Conservation (phyloP, 2,329 filamentous ascomycete species). For the Penicillium sp. region DNA sequence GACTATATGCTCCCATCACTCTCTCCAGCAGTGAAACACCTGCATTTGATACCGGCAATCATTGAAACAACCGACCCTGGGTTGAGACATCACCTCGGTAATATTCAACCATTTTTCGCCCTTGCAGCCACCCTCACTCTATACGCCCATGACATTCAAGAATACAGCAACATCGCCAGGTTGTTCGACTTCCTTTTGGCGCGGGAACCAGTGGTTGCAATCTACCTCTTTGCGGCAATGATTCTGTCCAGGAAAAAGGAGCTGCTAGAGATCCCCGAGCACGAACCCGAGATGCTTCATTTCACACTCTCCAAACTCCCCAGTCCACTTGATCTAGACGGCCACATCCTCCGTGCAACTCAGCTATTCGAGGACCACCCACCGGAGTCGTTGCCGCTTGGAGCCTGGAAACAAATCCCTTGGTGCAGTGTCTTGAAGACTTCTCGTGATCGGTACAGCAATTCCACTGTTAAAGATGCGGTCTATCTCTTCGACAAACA, state of each 20-base stretch:
- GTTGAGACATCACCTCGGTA: slow-evolving; percentile 73
- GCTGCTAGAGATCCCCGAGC: slow-evolving; percentile 76
- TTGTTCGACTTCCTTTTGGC: slow-evolving; percentile 92
- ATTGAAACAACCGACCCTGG: slow-evolving; percentile 70
- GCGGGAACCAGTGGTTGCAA: slow-evolving; percentile 78
- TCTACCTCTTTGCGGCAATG: slow-evolving; percentile 92
- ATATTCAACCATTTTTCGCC: slow-evolving; percentile 85
- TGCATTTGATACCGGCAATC: slow-evolving; percentile 84
- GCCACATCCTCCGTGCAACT: slow-evolving; percentile 67
- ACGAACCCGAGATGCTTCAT: slow-evolving; percentile 92
- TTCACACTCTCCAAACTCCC: slow-evolving; percentile 85
- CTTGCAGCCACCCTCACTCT: slow-evolving; percentile 91
- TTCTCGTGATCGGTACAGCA: slow-evolving; percentile 57
- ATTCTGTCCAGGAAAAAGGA: slow-evolving; percentile 78
- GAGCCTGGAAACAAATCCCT: slow-evolving; percentile 72
- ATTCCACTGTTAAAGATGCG: slow-evolving; percentile 67
- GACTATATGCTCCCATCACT: slow-evolving; percentile 97
- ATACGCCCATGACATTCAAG: slow-evolving; percentile 93
- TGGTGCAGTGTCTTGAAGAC: slow-evolving; percentile 82
- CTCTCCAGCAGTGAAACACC: slow-evolving; percentile 75
- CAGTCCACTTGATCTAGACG: slow-evolving; percentile 75
- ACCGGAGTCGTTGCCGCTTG: slow-evolving; percentile 65
- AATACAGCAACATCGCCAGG: slow-evolving; percentile 83
- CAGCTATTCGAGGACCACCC: slow-evolving; percentile 66
- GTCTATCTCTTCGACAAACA: slow-evolving; percentile 69